Percentiles rank a stretch among this genome's conserved stretches.
These are phyloP conservation scores for Babesia divergens DNA, from an alignment of 169 alveolate genomes.

Conservation along the genomic window DNA sequence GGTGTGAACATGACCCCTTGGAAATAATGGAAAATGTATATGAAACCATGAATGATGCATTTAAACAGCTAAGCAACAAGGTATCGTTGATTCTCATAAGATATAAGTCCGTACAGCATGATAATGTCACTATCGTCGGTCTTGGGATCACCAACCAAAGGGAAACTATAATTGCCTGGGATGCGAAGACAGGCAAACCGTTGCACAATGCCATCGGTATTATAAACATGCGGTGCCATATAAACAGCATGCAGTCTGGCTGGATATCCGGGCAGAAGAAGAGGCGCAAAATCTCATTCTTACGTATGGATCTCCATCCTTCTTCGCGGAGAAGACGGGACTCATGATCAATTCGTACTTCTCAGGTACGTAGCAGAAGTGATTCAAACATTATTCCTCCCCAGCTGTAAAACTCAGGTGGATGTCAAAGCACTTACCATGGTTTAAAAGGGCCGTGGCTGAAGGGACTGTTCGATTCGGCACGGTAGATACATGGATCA, in stretches of 20 bases:
- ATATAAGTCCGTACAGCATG: neutral
- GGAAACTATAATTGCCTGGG: constrained; percentile 86
- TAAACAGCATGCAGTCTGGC: constrained; percentile 76
- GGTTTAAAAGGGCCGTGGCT: constrained; percentile 61
- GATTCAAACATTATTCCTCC: constrained; percentile 21
- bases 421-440: constrained; percentile 78
- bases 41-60: constrained; percentile 71
- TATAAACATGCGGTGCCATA: neutral
- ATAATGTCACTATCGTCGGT: constrained; percentile 58
- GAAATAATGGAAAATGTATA: constrained; percentile 73
- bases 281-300: constrained; percentile 67
- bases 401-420: constrained; percentile 71
- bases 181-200: constrained; percentile 82
- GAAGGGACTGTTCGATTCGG: constrained; percentile 79
- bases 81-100: neutral
- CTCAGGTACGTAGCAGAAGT: constrained; percentile 77
- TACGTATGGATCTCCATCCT: constrained; percentile 64
- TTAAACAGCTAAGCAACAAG: constrained; percentile 42
- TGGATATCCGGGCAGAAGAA: constrained; percentile 84
- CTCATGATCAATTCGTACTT: constrained; percentile 87
- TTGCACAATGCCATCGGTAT: constrained; percentile 87
- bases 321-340: constrained; percentile 84
- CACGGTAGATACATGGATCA: constrained; percentile 86
- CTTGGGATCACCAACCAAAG: constrained; percentile 85
- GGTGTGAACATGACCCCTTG: constrained; percentile 82